Percentiles rank a stretch among this genome's conserved stretches.
Evolutionary conservation across 2,329 filamentous ascomycete species (phyloP).

Genomic region (Dissoconium aciculare): DNA sequence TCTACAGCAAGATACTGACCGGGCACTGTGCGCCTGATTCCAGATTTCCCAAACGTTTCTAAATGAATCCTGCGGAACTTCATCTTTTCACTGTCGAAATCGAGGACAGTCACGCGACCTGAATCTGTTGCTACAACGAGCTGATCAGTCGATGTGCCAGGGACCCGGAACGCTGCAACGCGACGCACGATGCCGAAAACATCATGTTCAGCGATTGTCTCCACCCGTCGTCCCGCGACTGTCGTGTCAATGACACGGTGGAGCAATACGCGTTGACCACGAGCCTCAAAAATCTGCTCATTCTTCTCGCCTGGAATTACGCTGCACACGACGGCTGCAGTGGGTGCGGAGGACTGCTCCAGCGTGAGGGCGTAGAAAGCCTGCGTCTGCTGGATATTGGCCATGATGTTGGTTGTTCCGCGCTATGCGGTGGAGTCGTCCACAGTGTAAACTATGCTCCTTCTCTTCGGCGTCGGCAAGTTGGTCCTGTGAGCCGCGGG

Average conservation of each 20-base stretch:
- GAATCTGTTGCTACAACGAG: slow-evolving; percentile 93
- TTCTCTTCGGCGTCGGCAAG: slow-evolving; percentile 1
- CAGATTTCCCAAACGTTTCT: slow-evolving; percentile 97
- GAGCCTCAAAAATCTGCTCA: slow-evolving; percentile 91
- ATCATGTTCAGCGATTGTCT: slow-evolving; percentile 77
- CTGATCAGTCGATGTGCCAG: slow-evolving; percentile 93
- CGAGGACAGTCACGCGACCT: slow-evolving; percentile 82
- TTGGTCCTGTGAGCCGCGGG: no score
- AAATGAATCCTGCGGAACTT: slow-evolving; percentile 79
- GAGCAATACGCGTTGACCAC: slow-evolving; percentile 76
- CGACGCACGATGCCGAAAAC: slow-evolving; percentile 90
- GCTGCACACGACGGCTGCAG: slow-evolving; percentile 82
- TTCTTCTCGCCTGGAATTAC: slow-evolving; percentile 70
- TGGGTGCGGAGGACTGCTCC: slow-evolving; percentile 77
- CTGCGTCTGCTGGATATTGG: slow-evolving; percentile 85
- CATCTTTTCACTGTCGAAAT: slow-evolving; percentile 77
- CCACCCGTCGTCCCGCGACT: slow-evolving; percentile 62
- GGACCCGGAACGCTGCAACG: slow-evolving; percentile 76
- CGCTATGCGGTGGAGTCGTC: background rate
- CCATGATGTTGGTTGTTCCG: slow-evolving; percentile 46
- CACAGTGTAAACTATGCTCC: background rate
- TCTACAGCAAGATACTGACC: slow-evolving; percentile 94
- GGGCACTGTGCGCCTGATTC: slow-evolving; percentile 79
- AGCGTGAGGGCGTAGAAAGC: slow-evolving; percentile 97
- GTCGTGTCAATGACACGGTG: slow-evolving; percentile 55